Evolutionary conservation across 2,329 filamentous ascomycete genomes (phyloP).

Genomic region (Talaromyces sp.): DNA sequence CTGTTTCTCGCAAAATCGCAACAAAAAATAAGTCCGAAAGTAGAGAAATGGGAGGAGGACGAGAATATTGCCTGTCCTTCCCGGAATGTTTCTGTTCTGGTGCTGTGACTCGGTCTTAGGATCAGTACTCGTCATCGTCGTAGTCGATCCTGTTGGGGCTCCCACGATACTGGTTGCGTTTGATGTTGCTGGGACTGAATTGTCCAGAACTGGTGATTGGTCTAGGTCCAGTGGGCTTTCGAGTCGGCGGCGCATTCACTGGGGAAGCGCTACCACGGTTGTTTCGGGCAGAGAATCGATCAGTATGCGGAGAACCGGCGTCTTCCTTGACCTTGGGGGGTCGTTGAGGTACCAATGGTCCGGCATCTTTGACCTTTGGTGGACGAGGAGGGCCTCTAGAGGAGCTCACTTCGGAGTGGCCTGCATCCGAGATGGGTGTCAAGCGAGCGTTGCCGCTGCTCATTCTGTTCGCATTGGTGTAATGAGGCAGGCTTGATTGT

Average conservation of each 20-base stretch:
- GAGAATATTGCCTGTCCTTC: background rate
- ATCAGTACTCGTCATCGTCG: conserved; percentile 20
- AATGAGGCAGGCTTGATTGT: conserved; percentile 38
- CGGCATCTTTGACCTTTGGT: conserved; percentile 56
- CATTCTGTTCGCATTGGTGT: conserved; percentile 32
- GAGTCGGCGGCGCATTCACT: conserved; percentile 26
- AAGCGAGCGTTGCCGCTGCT: conserved; percentile 39
- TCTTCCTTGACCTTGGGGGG: conserved; percentile 40
- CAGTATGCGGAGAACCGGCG: conserved; percentile 37
- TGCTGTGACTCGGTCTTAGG: background rate
- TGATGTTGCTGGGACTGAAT: conserved; percentile 25
- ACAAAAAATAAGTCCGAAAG: background rate
- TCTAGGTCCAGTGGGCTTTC: conserved; percentile 41
- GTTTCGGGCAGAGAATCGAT: conserved; percentile 42
- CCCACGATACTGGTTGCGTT: conserved; percentile 30
- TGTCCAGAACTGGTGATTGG: conserved; percentile 32
- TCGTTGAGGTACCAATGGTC: conserved; percentile 56
- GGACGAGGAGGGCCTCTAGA: conserved; percentile 47
- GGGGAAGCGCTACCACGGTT: conserved; percentile 25
- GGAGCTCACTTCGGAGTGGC: conserved; percentile 44
- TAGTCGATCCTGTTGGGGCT: conserved; percentile 30
- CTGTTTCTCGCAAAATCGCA: conserved; percentile 1
- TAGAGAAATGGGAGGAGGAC: background rate
- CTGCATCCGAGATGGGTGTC: conserved; percentile 47
- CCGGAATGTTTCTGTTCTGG: background rate